These are phyloP conservation scores for Eremothecium coryli DNA, from an alignment of 1,139 yeast species.

Conservation along the genomic window DNA sequence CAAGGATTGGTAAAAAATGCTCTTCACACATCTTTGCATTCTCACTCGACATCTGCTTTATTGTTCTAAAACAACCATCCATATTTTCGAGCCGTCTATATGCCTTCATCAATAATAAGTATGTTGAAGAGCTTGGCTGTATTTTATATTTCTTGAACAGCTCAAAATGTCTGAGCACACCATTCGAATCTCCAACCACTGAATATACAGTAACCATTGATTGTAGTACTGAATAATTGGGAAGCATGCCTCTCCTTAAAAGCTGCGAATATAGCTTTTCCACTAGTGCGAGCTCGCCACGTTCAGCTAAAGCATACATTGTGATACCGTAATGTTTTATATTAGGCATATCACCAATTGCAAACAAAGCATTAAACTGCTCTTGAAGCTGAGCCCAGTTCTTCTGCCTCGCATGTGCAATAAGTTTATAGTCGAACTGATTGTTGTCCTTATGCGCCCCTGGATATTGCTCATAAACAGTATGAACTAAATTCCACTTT, in stretches of 20 bases:
- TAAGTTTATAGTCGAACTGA: conserved; percentile 39
- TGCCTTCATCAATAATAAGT: conserved; percentile 36
- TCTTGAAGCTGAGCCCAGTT: conserved; percentile 54
- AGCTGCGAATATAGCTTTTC: conserved; percentile 44
- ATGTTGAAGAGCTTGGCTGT: conserved; percentile 33
- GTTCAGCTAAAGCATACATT: conserved; percentile 50
- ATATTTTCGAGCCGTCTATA: conserved; percentile 35
- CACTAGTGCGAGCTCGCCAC: conserved; percentile 49
- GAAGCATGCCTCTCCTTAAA: conserved; percentile 38
- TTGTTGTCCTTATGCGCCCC: conserved; percentile 26
- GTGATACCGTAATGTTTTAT: conserved; percentile 53
- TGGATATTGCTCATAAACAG: conserved; percentile 16
- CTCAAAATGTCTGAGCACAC: conserved; percentile 38
- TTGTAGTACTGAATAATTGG: conserved; percentile 40
- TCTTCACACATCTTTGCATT: conserved; percentile 17
- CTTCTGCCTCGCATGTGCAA: conserved; percentile 42
- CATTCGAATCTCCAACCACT: conserved; percentile 38
- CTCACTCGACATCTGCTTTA: conserved; percentile 32
- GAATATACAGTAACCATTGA: conserved; percentile 43
- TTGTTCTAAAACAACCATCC: conserved; percentile 35
- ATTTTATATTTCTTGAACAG: conserved; percentile 34
- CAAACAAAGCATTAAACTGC: conserved; percentile 56
- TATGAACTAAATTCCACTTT: conserved; percentile 14
- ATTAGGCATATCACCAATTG: conserved; percentile 47
- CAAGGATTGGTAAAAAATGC: conserved; percentile 29